Conservation (phyloP, 495 filamentous ascomycete species). For the Rostrohypoxylon terebratum region DNA sequence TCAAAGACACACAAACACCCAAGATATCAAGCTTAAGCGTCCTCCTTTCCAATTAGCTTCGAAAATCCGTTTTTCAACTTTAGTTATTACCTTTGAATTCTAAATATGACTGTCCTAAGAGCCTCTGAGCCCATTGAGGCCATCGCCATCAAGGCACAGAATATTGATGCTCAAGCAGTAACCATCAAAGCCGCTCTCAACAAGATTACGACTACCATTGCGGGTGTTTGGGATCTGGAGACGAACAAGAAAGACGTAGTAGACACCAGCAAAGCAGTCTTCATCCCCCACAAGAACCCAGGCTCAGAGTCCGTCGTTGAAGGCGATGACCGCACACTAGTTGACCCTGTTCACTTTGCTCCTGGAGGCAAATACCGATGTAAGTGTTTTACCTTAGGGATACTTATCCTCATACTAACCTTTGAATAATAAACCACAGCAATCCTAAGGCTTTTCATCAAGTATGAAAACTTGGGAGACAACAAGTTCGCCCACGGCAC, state of each 20-base stretch:
- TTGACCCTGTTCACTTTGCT: neutral
- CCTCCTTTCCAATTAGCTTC: too few relatives aligned
- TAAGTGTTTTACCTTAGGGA: neutral
- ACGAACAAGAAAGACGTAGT: neutral
- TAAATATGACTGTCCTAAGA: neutral
- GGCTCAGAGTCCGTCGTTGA: conserved; percentile 11
- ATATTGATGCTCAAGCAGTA: conserved; percentile 1
- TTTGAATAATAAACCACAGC: neutral
- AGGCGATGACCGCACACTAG: conserved; percentile 7
- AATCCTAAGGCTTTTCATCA: conserved; percentile 6
- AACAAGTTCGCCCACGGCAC: conserved; percentile 20
- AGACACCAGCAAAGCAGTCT: neutral
- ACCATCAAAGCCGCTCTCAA: conserved; percentile 9
- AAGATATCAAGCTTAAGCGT: neutral
- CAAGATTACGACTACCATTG: conserved; percentile 13
- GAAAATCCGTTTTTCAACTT: neutral
- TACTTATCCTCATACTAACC: neutral
- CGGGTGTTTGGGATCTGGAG: conserved; percentile 8
- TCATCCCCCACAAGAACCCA: conserved; percentile 12
- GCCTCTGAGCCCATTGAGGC: conserved; percentile 8
- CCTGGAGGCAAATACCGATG: conserved; percentile 10
- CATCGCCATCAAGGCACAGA: conserved; percentile 11
- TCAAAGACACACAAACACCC: neutral
- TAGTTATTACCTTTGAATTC: neutral
- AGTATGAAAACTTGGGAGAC: conserved; percentile 2